Conservation (phyloP, 371 early-diverging fungal species). For the Thermomucor indicae-seudaticae region DNA sequence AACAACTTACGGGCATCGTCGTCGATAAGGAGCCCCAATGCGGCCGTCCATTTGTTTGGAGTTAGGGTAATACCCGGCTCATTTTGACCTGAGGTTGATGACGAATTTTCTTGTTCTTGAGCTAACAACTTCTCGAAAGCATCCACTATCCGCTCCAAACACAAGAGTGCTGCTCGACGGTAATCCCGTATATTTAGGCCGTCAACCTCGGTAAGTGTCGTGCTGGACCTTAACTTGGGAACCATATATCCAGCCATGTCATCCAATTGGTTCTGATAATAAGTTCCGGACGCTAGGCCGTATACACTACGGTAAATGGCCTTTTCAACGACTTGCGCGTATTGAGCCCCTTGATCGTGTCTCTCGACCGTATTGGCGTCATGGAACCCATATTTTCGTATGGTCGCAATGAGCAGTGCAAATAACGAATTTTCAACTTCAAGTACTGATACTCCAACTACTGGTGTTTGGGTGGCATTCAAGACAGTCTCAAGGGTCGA, state of each 20-base stretch:
- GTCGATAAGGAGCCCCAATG: slow-evolving; percentile 40
- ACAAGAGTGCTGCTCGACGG: slow-evolving; percentile 40
- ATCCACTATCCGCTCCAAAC: slow-evolving; percentile 33
- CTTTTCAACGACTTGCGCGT: slow-evolving; percentile 43
- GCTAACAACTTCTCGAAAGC: slow-evolving; percentile 21
- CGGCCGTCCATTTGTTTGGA: slow-evolving; percentile 29
- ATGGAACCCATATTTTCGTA: too few relatives aligned
- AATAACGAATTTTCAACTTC: slow-evolving; percentile 79
- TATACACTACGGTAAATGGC: slow-evolving; percentile 56
- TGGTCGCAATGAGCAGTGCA: slow-evolving; percentile 46
- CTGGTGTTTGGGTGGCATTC: slow-evolving; percentile 39
- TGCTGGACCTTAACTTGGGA: slow-evolving; percentile 51
- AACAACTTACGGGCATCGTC: slow-evolving; percentile 19
- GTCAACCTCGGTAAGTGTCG: slow-evolving; percentile 32
- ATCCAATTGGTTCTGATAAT: slow-evolving; percentile 79
- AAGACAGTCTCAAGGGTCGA: slow-evolving; percentile 53
- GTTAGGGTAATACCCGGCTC: too few relatives aligned
- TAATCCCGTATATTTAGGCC: slow-evolving; percentile 39
- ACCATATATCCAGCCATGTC: slow-evolving; percentile 77
- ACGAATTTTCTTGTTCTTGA: too few relatives aligned
- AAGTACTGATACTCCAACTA: slow-evolving; percentile 76
- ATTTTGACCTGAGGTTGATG: too few relatives aligned
- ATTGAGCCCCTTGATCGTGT: slow-evolving; percentile 10
- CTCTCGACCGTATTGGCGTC: slow-evolving; percentile 2
- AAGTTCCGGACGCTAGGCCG: slow-evolving; percentile 74